phyloP scores from a whole-genome alignment of 345 rosid genomes.

The Melastoma malabathricum region DNA sequence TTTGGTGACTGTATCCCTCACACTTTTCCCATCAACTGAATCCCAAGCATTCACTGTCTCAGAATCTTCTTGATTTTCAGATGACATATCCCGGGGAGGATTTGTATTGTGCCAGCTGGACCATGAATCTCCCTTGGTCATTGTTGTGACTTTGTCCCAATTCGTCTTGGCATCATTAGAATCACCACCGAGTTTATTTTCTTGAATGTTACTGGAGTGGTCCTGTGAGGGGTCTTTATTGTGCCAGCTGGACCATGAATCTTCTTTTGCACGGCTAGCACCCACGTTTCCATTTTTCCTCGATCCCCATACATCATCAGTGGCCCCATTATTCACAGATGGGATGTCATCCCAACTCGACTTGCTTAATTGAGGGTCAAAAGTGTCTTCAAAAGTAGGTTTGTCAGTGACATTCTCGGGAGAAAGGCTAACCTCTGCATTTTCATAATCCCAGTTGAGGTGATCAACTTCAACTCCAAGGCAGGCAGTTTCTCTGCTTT shows the following conservation, averaged over 20 bases:
- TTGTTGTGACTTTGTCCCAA: slow-evolving; percentile 3
- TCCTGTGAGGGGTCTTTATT: background rate
- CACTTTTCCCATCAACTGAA: too few species aligned
- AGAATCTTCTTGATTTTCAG: background rate
- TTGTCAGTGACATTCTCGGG: slow-evolving; percentile 52
- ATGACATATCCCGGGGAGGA: background rate
- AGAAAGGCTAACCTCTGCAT: slow-evolving; percentile 54
- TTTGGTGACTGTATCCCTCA: too few species aligned
- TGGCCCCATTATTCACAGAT: background rate
- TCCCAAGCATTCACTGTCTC: too few species aligned
- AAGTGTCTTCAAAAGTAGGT: slow-evolving; percentile 56
- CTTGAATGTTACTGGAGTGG: slow-evolving; percentile 9
- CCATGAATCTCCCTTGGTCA: slow-evolving; percentile 1
- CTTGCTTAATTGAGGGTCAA: slow-evolving; percentile 18
- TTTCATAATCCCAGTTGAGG: slow-evolving; percentile 29
- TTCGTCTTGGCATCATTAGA: slow-evolving; percentile 5
- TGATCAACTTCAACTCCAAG: slow-evolving; percentile 68
- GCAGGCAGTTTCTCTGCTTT: slow-evolving; percentile 37
- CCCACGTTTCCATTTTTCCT: slow-evolving; percentile 6
- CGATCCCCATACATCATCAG: too few species aligned
- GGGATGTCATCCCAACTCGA: slow-evolving; percentile 31
- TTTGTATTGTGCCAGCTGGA: slow-evolving; percentile 2
- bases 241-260: slow-evolving; percentile 22
- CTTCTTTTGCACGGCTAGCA: slow-evolving; percentile 7
- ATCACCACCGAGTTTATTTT: slow-evolving; percentile 13